A percentile compares a stretch with the other conserved stretches of the same genome.
phyloP scores from a whole-genome alignment of 139 green algal genomes.

The Chlorella sorokiniana region DNA sequence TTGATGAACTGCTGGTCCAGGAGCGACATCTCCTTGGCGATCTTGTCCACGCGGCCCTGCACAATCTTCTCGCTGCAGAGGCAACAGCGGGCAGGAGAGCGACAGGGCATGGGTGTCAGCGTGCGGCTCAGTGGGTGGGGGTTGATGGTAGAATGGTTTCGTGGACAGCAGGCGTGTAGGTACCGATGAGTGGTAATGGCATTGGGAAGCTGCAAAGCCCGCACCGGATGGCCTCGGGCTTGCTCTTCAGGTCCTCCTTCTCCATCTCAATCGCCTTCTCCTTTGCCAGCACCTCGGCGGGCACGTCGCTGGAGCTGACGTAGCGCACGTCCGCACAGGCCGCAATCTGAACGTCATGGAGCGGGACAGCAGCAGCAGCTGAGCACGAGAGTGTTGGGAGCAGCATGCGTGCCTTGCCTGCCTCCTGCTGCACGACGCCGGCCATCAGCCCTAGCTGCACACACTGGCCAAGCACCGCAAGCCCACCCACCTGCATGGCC shows the following conservation, averaged over 20 bases:
- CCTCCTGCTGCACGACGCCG: not conserved
- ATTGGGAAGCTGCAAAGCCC: not conserved
- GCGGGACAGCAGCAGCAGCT: not conserved
- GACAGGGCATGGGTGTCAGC: not conserved
- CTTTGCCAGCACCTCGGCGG: conserved; percentile 71
- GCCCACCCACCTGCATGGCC: conserved; percentile 68
- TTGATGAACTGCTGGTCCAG: conserved; percentile 93
- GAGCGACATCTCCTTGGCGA: conserved; percentile 83
- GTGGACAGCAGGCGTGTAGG: not conserved
- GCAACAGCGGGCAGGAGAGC: not conserved
- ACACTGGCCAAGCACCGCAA: not conserved
- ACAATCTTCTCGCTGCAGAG: conserved; percentile 90
- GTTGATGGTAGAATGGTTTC: not conserved
- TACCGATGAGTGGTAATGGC: not conserved
- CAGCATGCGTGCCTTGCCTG: not conserved
- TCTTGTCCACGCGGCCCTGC: conserved; percentile 92
- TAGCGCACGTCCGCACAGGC: conserved; percentile 64
- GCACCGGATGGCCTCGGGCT: conserved; percentile 91
- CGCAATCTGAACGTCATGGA: conserved; percentile 52
- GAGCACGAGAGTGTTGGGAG: not conserved
- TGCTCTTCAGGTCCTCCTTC: conserved; percentile 94
- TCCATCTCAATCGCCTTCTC: conserved; percentile 94
- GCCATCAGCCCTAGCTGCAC: not conserved
- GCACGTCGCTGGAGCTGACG: conserved; percentile 80
- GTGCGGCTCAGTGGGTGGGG: not conserved